A percentile compares a stretch with the other conserved stretches of the same genome.
Conservation (phyloP, 1,284 basidiomycete species). For the Earliella scabrosa region DNA sequence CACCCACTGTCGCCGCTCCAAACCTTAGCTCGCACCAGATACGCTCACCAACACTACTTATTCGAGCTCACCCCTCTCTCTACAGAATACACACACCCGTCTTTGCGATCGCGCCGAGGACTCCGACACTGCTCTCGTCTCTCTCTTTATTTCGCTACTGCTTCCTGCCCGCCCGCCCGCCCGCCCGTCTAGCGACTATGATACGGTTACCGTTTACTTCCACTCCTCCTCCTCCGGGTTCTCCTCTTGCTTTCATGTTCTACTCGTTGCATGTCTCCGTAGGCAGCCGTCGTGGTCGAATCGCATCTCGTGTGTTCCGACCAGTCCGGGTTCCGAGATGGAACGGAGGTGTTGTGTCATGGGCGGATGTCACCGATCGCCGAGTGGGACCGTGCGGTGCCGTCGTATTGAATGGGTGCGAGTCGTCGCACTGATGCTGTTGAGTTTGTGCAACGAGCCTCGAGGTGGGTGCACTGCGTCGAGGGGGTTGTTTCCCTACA, state of each 20-base stretch:
- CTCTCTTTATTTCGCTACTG: slow-evolving; percentile 4
- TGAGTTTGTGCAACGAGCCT: no score
- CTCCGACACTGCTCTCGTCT: slow-evolving; percentile 1
- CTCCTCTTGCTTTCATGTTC: slow-evolving; percentile 14
- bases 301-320: slow-evolving; percentile 17
- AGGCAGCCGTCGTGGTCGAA: slow-evolving; percentile 13
- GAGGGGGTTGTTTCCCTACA: no score
- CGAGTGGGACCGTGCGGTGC: no score
- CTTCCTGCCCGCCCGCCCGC: no score
- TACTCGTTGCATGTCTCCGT: slow-evolving; percentile 23
- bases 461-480: no score
- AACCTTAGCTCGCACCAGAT: background rate
- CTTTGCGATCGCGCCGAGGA: slow-evolving; percentile 18
- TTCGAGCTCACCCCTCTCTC: background rate
- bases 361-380: no score
- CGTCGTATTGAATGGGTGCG: no score
- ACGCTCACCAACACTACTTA: background rate
- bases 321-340: no score
- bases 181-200: slow-evolving; percentile 14
- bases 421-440: no score
- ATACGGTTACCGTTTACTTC: slow-evolving; percentile 25
- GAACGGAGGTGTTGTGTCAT: no score
- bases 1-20: background rate
- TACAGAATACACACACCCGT: background rate
- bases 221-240: slow-evolving; percentile 9